Evolutionary conservation across 495 filamentous ascomycete genomes (phyloP).

Genomic region (Lophiostoma macrostomum): DNA sequence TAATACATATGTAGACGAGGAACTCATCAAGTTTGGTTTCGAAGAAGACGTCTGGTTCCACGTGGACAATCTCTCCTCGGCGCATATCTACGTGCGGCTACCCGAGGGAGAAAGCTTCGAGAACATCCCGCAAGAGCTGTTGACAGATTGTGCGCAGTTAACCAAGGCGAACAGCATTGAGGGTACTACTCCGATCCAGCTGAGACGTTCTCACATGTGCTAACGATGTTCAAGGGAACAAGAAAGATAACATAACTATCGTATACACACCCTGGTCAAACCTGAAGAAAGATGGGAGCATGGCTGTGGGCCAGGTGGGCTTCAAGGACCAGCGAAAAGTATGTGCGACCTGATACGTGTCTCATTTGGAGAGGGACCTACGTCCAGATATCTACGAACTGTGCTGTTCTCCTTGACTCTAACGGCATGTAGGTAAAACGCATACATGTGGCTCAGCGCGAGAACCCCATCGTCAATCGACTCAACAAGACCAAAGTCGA

Average conservation of each 20-base stretch:
- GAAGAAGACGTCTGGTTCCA: slow-evolving; percentile 99
- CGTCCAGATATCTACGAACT: no score
- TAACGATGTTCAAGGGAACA: slow-evolving; percentile 63
- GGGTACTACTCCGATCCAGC: slow-evolving; percentile 49
- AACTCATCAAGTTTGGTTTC: slow-evolving; percentile 87
- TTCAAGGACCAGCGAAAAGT: slow-evolving; percentile 82
- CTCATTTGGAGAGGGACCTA: no score
- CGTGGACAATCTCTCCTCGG: slow-evolving; percentile 94
- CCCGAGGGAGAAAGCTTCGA: slow-evolving; percentile 84
- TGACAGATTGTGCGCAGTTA: slow-evolving; percentile 87
- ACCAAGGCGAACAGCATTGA: slow-evolving; percentile 99
- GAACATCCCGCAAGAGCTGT: slow-evolving; percentile 65
- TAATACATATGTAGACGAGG: slow-evolving; percentile 68
- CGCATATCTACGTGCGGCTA: slow-evolving; percentile 90
- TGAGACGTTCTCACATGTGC: neutral
- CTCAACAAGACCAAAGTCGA: slow-evolving; percentile 93
- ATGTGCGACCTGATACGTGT: neutral
- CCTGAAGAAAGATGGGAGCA: slow-evolving; percentile 90
- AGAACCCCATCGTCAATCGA: slow-evolving; percentile 89
- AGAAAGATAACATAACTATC: slow-evolving; percentile 94
- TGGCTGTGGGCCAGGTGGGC: slow-evolving; percentile 91
- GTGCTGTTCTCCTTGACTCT: no score
- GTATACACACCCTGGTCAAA: slow-evolving; percentile 99
- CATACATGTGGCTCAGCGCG: slow-evolving; percentile 68
- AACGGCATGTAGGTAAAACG: slow-evolving; percentile 60